Percentiles rank a stretch among this genome's conserved stretches.
phyloP scores from a whole-genome alignment of 495 filamentous ascomycete species.

The Daldinia vernicosa region DNA sequence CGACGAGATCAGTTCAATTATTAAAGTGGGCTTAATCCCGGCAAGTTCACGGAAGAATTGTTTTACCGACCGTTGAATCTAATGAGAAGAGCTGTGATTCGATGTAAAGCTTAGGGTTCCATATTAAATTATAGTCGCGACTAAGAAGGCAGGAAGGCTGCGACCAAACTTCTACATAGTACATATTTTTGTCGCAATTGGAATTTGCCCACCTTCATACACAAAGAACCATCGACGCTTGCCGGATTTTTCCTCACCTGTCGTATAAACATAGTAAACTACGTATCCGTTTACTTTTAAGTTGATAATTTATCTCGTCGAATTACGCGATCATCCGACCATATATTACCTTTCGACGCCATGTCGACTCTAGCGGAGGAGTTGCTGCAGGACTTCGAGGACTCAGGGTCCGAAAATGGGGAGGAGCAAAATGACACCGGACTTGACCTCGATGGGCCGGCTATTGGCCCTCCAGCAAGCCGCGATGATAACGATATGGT shows the following conservation, averaged over 20 bases:
- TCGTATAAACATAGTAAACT: not conserved
- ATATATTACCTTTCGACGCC: constrained; percentile 28
- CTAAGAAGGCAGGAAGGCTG: constrained; percentile 26
- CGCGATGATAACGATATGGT: constrained; percentile 49
- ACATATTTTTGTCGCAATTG: constrained; percentile 22
- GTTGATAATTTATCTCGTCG: not conserved
- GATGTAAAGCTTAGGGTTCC: constrained; percentile 1
- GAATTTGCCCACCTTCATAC: constrained; percentile 19
- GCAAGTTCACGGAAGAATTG: constrained; percentile 14
- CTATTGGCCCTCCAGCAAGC: constrained; percentile 41
- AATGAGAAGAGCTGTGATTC: not conserved
- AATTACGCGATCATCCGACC: not conserved
- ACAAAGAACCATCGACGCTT: constrained; percentile 1
- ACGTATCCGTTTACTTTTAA: not conserved
- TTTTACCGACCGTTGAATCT: constrained; percentile 9
- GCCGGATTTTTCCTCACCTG: not conserved
- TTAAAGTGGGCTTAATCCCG: not conserved
- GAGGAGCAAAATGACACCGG: constrained; percentile 61
- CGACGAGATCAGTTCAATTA: constrained; percentile 3
- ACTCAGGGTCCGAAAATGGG: constrained; percentile 69
- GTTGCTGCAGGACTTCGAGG: constrained; percentile 89
- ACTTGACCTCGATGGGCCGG: constrained; percentile 43
- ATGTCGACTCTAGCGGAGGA: constrained; percentile 87
- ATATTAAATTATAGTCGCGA: constrained; percentile 35
- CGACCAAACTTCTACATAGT: constrained; percentile 12